Evolutionary conservation across 768 basidiomycete genomes (phyloP).

Genomic region (Epithele typhae): DNA sequence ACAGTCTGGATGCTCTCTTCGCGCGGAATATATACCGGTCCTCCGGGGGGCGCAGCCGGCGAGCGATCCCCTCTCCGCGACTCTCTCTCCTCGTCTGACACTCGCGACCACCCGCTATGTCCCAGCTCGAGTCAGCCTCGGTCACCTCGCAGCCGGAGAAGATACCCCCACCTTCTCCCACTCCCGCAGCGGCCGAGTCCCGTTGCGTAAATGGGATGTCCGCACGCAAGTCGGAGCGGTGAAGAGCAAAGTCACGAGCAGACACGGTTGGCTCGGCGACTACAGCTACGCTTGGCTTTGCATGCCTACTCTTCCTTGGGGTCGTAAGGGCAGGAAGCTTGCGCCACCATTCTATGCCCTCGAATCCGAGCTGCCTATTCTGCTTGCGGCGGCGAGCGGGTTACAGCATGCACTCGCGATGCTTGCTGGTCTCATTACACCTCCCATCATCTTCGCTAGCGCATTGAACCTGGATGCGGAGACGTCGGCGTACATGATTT

Average conservation of each 20-base stretch:
- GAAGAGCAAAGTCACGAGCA: slow-evolving; percentile 39
- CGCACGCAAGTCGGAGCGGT: slow-evolving; percentile 10
- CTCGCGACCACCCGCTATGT: slow-evolving; percentile 18
- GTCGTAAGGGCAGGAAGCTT: slow-evolving; percentile 21
- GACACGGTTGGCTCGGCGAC: slow-evolving; percentile 77
- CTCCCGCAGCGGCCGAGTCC: background rate
- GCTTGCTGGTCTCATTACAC: slow-evolving; percentile 79
- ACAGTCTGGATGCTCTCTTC: slow-evolving; percentile 6
- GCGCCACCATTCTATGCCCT: slow-evolving; percentile 73
- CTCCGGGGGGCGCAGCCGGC: no score
- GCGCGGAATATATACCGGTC: slow-evolving; percentile 6
- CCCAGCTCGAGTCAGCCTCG: slow-evolving; percentile 20
- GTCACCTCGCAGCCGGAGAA: slow-evolving; percentile 29
- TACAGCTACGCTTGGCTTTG: slow-evolving; percentile 77
- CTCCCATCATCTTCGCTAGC: slow-evolving; percentile 76
- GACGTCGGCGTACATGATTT: slow-evolving; percentile 74
- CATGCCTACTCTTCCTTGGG: slow-evolving; percentile 60
- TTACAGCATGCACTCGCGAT: slow-evolving; percentile 77
- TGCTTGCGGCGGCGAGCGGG: slow-evolving; percentile 70
- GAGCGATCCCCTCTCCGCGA: background rate
- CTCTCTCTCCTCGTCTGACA: background rate
- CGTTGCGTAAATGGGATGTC: no score
- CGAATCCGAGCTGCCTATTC: slow-evolving; percentile 65
- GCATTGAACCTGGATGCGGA: slow-evolving; percentile 52
- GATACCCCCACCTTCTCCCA: slow-evolving; percentile 15